Evolutionary conservation across 108 stramenopile species (phyloP).

Genomic region (Stephanodiscus triporus): DNA sequence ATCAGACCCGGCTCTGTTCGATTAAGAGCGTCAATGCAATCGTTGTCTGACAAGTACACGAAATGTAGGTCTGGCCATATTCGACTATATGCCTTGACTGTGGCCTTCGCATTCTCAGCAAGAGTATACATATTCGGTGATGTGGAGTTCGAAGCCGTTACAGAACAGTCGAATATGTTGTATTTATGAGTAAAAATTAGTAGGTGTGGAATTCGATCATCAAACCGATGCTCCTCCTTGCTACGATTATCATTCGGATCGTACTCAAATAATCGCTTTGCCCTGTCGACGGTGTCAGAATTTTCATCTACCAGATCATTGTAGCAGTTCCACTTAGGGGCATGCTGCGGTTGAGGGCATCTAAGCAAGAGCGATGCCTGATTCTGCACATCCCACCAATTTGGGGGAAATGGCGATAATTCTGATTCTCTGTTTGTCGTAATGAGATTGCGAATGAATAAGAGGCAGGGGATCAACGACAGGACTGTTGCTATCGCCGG

Average conservation of each 20-base stretch:
- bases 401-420: not conserved
- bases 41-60: conserved; percentile 19
- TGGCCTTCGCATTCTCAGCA: conserved; percentile 33
- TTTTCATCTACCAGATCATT: conserved; percentile 14
- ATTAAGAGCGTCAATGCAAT: conserved; percentile 17
- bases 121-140: conserved; percentile 14
- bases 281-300: conserved; percentile 1
- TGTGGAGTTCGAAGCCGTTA: conserved; percentile 15
- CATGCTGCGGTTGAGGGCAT: conserved; percentile 7
- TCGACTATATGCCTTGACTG: conserved; percentile 15
- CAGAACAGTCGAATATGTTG: conserved; percentile 18
- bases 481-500: not conserved
- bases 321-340: conserved; percentile 2
- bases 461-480: not conserved
- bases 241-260: not conserved
- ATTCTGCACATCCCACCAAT: not conserved
- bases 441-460: not conserved
- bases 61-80: conserved; percentile 24
- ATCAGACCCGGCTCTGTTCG: conserved; percentile 17
- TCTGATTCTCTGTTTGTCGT: not conserved
- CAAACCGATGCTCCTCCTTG: not conserved
- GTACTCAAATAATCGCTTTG: not conserved
- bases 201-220: conserved; percentile 8
- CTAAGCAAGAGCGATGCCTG: conserved; percentile 5
- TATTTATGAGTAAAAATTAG: conserved; percentile 20